Percentiles rank a stretch among this genome's conserved stretches.
Conservation (phyloP, 139 green algal genomes). For the Chlamydomonas incerta region DNA sequence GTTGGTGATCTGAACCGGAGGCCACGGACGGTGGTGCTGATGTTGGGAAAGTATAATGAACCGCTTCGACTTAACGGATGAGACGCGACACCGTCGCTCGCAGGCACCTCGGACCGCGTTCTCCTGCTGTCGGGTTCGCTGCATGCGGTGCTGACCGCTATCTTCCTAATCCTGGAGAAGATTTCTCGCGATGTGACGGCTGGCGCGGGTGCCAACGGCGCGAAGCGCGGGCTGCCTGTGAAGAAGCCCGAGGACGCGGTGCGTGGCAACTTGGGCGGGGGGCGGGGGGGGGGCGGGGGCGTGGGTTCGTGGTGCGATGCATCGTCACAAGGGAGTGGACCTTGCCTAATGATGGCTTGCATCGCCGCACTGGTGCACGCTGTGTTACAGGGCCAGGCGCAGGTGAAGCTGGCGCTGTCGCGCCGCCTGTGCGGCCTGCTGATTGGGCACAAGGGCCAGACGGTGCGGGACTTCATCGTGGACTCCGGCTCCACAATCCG, state of each 20-base stretch:
- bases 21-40: too few species aligned
- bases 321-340: too few species aligned
- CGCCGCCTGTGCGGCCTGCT: slow-evolving; percentile 73
- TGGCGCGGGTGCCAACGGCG: slow-evolving; percentile 5
- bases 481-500: slow-evolving; percentile 74
- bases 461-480: slow-evolving; percentile 74
- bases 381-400: slow-evolving; percentile 24
- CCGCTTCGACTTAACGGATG: neutral
- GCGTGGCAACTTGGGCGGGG: too few species aligned
- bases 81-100: neutral
- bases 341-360: too few species aligned
- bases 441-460: slow-evolving; percentile 75
- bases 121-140: slow-evolving; percentile 75
- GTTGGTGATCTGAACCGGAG: slow-evolving; percentile 24
- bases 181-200: slow-evolving; percentile 49
- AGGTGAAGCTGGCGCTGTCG: slow-evolving; percentile 76
- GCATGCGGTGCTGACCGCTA: slow-evolving; percentile 73
- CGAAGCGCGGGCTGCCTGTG: neutral
- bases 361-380: too few species aligned
- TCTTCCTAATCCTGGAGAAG: slow-evolving; percentile 79
- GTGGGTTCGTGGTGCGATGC: too few species aligned
- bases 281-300: too few species aligned
- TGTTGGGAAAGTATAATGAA: too few species aligned
- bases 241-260: slow-evolving; percentile 48
- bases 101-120: slow-evolving; percentile 94